These are phyloP conservation scores for Gossypium mustelinum DNA, from an alignment of 345 rosid species.

Conservation along the genomic window DNA sequence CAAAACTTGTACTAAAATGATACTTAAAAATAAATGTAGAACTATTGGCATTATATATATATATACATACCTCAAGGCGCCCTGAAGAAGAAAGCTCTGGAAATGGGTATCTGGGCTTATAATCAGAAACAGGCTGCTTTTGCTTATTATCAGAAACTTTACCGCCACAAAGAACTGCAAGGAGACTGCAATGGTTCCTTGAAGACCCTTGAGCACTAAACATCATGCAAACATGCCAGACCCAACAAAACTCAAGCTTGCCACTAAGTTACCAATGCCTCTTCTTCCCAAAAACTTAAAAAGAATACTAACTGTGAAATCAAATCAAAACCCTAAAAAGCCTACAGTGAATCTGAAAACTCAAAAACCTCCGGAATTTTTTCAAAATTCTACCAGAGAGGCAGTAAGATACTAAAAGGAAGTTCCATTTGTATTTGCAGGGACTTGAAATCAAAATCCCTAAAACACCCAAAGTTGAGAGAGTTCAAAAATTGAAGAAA, in stretches of 20 bases:
- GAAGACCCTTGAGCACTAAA: slow-evolving; percentile 89
- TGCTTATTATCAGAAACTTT: slow-evolving; percentile 41
- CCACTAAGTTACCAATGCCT: slow-evolving; percentile 9
- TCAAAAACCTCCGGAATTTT: slow-evolving; percentile 4
- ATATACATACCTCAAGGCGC: slow-evolving; percentile 62
- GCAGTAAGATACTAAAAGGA: neutral
- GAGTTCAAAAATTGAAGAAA: slow-evolving; percentile 19
- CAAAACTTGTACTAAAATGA: neutral
- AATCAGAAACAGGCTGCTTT: slow-evolving; percentile 42
- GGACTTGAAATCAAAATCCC: slow-evolving; percentile 17
- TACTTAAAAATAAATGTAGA: slow-evolving; percentile 2
- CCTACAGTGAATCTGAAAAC: slow-evolving; percentile 19
- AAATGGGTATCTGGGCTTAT: slow-evolving; percentile 57
- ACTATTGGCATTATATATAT: neutral
- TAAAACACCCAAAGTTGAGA: slow-evolving; percentile 3
- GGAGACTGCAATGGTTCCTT: slow-evolving; percentile 82
- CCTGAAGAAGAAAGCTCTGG: slow-evolving; percentile 83
- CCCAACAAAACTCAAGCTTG: slow-evolving; percentile 22
- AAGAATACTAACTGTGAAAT: slow-evolving; percentile 14
- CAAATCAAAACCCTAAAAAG: slow-evolving; percentile 30
- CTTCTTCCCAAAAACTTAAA: neutral
- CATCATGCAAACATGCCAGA: slow-evolving; percentile 79
- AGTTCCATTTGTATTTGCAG: slow-evolving; percentile 1
- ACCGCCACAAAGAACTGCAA: slow-evolving; percentile 67
- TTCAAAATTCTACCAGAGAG: slow-evolving; percentile 11